Percentiles rank a stretch among this genome's conserved stretches.
Conservation (phyloP, 176 grass and related monocot species). For the Avena sativa region DNA sequence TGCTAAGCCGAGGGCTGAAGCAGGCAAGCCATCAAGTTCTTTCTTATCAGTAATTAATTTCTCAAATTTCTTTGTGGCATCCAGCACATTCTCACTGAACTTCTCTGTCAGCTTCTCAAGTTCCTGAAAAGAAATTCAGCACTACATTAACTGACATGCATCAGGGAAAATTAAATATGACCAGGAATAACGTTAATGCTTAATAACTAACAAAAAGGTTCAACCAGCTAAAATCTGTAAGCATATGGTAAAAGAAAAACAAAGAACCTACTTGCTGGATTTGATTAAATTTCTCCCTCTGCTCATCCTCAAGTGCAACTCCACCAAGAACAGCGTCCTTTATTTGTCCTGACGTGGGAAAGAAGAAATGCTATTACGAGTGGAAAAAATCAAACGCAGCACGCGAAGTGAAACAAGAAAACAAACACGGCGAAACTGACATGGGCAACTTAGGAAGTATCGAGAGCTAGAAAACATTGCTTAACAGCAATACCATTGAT, state of each 20-base stretch:
- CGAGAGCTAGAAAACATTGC: too few relatives aligned
- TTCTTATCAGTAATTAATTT: conserved; percentile 88
- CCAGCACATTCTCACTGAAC: conserved; percentile 95
- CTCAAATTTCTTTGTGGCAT: conserved; percentile 92
- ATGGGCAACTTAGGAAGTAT: too few relatives aligned
- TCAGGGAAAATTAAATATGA: neutral
- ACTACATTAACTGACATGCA: conserved; percentile 14
- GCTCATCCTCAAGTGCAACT: conserved; percentile 81
- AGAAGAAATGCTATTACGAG: conserved; percentile 1
- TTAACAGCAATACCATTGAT: neutral
- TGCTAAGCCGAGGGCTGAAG: conserved; percentile 81
- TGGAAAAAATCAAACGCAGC: neutral
- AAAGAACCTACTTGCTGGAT: conserved; percentile 70
- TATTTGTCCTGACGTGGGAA: conserved; percentile 63
- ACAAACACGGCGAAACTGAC: too few relatives aligned
- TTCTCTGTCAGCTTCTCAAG: conserved; percentile 88
- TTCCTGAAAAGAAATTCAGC: conserved; percentile 61
- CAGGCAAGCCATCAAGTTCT: conserved; percentile 83
- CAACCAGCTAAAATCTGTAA: too few relatives aligned
- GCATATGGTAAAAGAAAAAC: neutral
- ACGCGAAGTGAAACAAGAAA: too few relatives aligned
- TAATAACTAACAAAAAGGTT: too few relatives aligned
- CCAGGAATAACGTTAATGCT: too few relatives aligned
- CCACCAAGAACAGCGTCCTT: conserved; percentile 91
- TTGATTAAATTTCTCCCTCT: conserved; percentile 86